These are phyloP conservation scores for Ricinus communis DNA, from an alignment of 345 rosid genomes.

Conservation along the genomic window DNA sequence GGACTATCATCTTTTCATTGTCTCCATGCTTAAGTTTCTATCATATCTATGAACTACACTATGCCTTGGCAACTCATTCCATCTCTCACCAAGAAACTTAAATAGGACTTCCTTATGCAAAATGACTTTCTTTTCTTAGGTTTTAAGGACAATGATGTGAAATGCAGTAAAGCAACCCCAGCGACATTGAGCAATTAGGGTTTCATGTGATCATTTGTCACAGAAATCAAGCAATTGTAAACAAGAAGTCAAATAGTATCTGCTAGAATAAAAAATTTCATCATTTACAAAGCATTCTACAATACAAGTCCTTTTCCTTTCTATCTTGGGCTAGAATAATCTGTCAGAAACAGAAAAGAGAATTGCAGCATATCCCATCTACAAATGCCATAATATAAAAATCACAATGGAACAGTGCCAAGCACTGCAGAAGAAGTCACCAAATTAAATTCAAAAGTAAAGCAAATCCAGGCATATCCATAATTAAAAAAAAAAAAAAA, in stretches of 20 bases:
- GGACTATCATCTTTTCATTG: not conserved
- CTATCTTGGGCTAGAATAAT: not conserved
- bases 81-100: not conserved
- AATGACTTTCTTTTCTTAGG: not conserved
- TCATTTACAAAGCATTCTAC: not conserved
- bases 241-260: too few relatives aligned
- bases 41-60: not conserved
- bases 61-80: not conserved
- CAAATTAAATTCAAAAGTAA: too few relatives aligned
- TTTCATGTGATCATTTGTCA: too few relatives aligned
- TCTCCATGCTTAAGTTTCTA: not conserved
- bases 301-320: not conserved
- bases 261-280: too few relatives aligned
- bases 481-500: not conserved
- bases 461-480: conserved; percentile 9
- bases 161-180: not conserved
- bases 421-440: not conserved
- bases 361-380: not conserved
- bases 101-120: not conserved
- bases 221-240: too few relatives aligned
- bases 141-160: not conserved
- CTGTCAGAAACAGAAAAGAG: not conserved
- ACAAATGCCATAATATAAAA: not conserved
- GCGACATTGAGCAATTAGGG: too few relatives aligned
- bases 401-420: not conserved